Conservation (phyloP, 1,284 basidiomycete species). For the Amylostereum areolatum region DNA sequence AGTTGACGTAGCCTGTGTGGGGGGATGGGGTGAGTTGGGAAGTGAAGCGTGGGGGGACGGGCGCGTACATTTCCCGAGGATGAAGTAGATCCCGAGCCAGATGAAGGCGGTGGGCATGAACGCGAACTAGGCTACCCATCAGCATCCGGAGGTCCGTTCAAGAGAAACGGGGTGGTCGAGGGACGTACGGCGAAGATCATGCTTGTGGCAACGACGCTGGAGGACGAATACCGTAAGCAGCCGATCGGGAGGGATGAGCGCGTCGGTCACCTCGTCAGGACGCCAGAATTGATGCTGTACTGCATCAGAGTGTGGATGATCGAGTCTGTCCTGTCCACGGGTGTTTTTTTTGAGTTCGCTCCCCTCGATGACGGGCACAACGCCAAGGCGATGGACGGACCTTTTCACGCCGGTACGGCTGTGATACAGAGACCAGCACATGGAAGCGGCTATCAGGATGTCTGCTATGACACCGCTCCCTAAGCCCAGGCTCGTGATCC, state of each 20-base stretch:
- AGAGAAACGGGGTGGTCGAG: background rate
- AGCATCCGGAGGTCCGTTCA: background rate
- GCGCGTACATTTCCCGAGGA: slow-evolving; percentile 24
- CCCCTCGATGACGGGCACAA: background rate
- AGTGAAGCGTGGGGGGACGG: too few species aligned
- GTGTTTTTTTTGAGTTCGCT: background rate
- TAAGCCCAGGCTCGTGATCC: slow-evolving; percentile 24
- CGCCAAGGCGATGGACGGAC: slow-evolving; percentile 9
- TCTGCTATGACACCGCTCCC: slow-evolving; percentile 24
- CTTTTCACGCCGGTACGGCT: slow-evolving; percentile 24
- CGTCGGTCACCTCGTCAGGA: slow-evolving; percentile 21
- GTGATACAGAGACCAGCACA: slow-evolving; percentile 22
- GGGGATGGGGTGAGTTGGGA: background rate
- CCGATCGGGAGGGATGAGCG: background rate
- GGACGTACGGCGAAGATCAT: background rate
- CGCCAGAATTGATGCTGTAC: slow-evolving; percentile 27
- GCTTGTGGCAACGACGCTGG: slow-evolving; percentile 21
- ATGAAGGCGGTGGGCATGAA: slow-evolving; percentile 25
- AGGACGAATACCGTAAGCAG: background rate
- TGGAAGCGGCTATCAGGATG: slow-evolving; percentile 22
- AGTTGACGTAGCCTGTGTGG: slow-evolving; percentile 22
- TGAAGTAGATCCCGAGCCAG: slow-evolving; percentile 26
- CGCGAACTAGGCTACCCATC: slow-evolving; percentile 15
- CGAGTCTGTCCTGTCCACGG: slow-evolving; percentile 20
- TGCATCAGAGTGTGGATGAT: slow-evolving; percentile 24